A percentile compares a stretch with the other conserved stretches of the same genome.
These are phyloP conservation scores for Coffea eugenioides DNA, from an alignment of 257 asterid species.

Conservation along the genomic window DNA sequence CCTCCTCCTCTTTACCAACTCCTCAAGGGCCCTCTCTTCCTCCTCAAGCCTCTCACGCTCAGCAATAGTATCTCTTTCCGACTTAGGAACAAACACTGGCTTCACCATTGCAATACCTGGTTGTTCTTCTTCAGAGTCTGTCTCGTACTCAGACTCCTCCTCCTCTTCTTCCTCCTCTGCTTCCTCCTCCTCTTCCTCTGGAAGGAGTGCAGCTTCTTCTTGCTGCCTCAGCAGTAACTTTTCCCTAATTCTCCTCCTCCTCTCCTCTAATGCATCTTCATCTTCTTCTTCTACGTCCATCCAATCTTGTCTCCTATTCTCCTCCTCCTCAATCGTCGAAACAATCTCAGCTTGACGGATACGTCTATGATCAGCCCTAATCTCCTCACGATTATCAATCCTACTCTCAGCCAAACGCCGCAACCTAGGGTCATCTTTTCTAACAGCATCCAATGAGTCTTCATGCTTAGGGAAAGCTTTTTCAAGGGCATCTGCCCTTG, in stretches of 20 bases:
- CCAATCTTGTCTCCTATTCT: conserved; percentile 57
- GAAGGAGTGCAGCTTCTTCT: conserved; percentile 67
- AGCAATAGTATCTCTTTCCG: conserved; percentile 79
- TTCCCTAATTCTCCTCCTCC: conserved; percentile 73
- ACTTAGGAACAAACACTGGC: conserved; percentile 77
- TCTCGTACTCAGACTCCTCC: conserved; percentile 76
- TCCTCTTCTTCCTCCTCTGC: conserved; percentile 58
- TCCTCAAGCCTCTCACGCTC: conserved; percentile 93
- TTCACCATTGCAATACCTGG: conserved; percentile 70
- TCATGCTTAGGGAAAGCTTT: conserved; percentile 60
- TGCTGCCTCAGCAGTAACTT: conserved; percentile 65
- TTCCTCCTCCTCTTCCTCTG: conserved; percentile 77
- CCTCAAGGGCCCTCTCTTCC: conserved; percentile 81
- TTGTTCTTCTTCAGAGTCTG: conserved; percentile 81
- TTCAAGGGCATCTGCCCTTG: conserved; percentile 59
- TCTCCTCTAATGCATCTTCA: conserved; percentile 78
- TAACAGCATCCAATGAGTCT: conserved; percentile 31
- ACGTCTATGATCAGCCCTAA: conserved; percentile 85
- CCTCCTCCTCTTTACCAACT: conserved; percentile 58
- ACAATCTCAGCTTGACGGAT: conserved; percentile 94
- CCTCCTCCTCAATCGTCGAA: conserved; percentile 89
- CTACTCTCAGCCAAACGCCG: conserved; percentile 84
- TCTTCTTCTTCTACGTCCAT: conserved; percentile 76
- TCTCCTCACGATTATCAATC: conserved; percentile 76
- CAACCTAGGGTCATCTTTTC: conserved; percentile 78